Percentiles rank a stretch among this genome's conserved stretches.
Evolutionary conservation across 1,284 basidiomycete species (phyloP).

Genomic region (Irpex sp.): DNA sequence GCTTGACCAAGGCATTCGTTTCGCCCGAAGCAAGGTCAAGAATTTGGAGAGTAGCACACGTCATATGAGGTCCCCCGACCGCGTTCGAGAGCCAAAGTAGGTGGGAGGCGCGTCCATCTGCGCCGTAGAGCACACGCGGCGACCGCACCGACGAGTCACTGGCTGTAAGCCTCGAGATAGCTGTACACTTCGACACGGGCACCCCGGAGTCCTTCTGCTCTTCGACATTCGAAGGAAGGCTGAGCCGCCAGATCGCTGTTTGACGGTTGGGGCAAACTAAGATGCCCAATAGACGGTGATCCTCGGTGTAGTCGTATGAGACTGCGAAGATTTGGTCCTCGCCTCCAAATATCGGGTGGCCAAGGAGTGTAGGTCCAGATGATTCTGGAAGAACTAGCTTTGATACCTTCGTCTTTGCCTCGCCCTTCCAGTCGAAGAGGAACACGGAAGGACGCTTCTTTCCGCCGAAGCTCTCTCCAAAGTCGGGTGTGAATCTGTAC

Average conservation of each 20-base stretch:
- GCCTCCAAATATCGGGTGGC: conserved; percentile 51
- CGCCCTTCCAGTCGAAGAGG: conserved; percentile 39
- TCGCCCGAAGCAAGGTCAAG: conserved; percentile 27
- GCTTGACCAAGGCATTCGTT: conserved; percentile 32
- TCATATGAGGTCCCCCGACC: conserved; percentile 58
- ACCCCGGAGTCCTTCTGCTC: not conserved
- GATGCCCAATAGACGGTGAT: conserved; percentile 58
- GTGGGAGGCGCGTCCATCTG: conserved; percentile 18
- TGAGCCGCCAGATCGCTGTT: conserved; percentile 51
- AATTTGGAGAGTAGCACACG: conserved; percentile 48
- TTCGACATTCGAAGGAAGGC: conserved; percentile 12
- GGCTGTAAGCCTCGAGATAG: conserved; percentile 36
- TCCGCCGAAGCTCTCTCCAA: conserved; percentile 51
- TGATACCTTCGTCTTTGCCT: not conserved
- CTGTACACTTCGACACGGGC: conserved; percentile 15
- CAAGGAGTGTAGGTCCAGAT: conserved; percentile 38
- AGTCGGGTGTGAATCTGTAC: conserved; percentile 49
- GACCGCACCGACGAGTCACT: conserved; percentile 50
- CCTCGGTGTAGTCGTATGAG: conserved; percentile 54
- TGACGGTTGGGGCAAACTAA: conserved; percentile 64
- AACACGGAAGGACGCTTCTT: conserved; percentile 50
- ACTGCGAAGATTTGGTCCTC: conserved; percentile 49
- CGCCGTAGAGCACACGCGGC: conserved; percentile 39
- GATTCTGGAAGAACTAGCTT: conserved; percentile 1
- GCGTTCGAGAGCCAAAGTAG: conserved; percentile 52